Evolutionary conservation across 2,329 filamentous ascomycete species (phyloP).

Genomic region (Ophiostoma tasmaniense): DNA sequence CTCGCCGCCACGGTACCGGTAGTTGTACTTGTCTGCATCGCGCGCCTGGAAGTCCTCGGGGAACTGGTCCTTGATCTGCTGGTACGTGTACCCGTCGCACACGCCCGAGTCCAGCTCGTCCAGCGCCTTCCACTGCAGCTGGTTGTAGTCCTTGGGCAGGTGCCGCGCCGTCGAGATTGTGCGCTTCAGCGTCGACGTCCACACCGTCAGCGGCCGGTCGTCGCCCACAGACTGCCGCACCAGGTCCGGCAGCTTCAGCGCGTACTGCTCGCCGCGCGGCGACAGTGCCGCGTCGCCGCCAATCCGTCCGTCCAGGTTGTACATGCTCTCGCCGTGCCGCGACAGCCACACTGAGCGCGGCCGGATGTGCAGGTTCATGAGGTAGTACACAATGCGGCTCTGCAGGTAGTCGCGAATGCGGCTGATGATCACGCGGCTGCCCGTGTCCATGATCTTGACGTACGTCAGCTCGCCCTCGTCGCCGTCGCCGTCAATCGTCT

Average conservation of each 20-base stretch:
- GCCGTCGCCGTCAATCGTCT: constrained; percentile 72
- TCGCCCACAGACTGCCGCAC: constrained; percentile 75
- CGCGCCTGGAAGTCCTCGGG: constrained; percentile 92
- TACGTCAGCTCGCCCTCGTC: constrained; percentile 86
- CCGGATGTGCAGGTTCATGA: constrained; percentile 97
- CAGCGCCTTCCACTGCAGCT: constrained; percentile 96
- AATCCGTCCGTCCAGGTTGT: constrained; percentile 83
- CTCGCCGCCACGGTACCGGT: constrained; percentile 93
- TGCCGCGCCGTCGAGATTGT: constrained; percentile 88
- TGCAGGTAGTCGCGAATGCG: constrained; percentile 94
- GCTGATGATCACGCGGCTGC: constrained; percentile 95
- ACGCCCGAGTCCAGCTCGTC: constrained; percentile 96
- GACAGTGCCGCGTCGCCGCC: constrained; percentile 88
- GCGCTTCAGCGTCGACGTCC: constrained; percentile 59
- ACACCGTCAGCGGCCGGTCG: constrained; percentile 52
- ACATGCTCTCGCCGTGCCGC: constrained; percentile 90
- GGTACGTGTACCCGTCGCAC: constrained; percentile 93
- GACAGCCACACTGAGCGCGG: constrained; percentile 95
- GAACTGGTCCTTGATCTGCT: constrained; percentile 82
- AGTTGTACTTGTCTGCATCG: constrained; percentile 99
- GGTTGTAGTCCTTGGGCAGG: constrained; percentile 74
- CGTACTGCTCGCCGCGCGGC: constrained; percentile 77
- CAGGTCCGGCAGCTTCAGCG: constrained; percentile 72
- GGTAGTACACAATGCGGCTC: constrained; percentile 92
- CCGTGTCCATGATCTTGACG: constrained; percentile 94